Evolutionary conservation across 495 filamentous ascomycete genomes (phyloP), one percentile per base, ranked within the genome.

Genomic region (Astrocystis sublimbata): DNA sequence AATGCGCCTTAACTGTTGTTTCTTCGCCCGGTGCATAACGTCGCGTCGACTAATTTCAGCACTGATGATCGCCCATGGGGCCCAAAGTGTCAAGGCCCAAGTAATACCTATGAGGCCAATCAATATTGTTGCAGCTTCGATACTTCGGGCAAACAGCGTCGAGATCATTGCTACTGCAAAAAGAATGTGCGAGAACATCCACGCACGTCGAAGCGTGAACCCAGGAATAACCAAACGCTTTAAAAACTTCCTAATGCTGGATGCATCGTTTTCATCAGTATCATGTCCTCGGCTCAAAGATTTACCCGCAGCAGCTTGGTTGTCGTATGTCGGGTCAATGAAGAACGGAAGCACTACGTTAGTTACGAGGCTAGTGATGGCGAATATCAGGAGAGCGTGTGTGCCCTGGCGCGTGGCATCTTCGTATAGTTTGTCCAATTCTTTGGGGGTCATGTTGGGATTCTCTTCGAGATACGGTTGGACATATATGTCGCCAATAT

Each of bases 61-160:
- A 50, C 88, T 89, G 68, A 97, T 96, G 64, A 97, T 87, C 36
- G 92, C 92, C 79, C 93, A 97, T 0, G 92, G 92, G 0, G 91
- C 92, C 92, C 92, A 97, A 31, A 92, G 81, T 19, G 92, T 91
- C 52, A 96, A 75, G 23, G 92, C 91, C 92, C 92, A 97, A 12
- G 88, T 89, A 58, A 97, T 86, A 17, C 92, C 92, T 61, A 96
- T 82, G 12, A 94, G 70, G 6, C 85, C 90, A 47, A 94, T 88
- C 12, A 93, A 83, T 17, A 86, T 78, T 0, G 89, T 93, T 4
- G 87, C 92, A 7, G 81, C 84, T 57, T 79, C 75, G 28, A 87
- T 81, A 6, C 81, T 84, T 58, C 76, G 83, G 50, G 94, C 88
- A 67, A 96, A 82, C 58, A 96, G 86, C 3, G 92, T 93, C 68